Evolutionary conservation across 192 early-diverging fungal genomes (phyloP), one percentile per base, ranked within the genome.

Genomic region (Anaeromyces robustus): DNA sequence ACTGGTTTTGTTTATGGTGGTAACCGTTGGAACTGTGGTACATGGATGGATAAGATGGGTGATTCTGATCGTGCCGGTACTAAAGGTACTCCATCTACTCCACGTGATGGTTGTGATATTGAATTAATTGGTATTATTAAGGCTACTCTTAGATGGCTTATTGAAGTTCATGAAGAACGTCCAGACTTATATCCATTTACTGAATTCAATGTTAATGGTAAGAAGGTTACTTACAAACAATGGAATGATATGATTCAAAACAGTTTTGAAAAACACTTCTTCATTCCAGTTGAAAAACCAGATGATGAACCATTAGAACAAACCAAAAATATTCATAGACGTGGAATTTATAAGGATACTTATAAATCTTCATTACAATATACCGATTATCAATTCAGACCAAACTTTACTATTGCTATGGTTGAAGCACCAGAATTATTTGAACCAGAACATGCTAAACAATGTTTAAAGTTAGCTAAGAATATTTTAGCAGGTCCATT

Each of bases 31-130:
- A 99, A 99, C 86, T 99, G 97, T 82, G 97, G 98, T 30, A 98
- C 96, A 0, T 99, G 97, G 98, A 98, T 98, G 96, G 98, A 98
- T 86, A 29, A 83, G 85, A 95, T 95, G 94, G 94, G 94, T 22
- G 96, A 97, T 85, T 95, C 93, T 30, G 92, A 91, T 43, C 96
- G 95, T 86, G 97, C 98, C n/a, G 92, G 94, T 12, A 98, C 90
- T 41, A 92, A 92, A 31, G 98, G 98, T 4, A 82, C 93, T 29
- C 98, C 97, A 1, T 95, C 93, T 0, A 99, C 95, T 4, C 95
- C 97, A 78, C 91, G 97, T 39, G 95, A 99, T 83, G 97, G 98
- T 30, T 92, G 94, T 0, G 90, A 89, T 29, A 88, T 98, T 22
- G 97, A 99, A 86, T 96, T 99, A 84, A 90, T 94, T 41, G 97